These are phyloP conservation scores for Poa annua DNA, from an alignment of 176 grass and related monocot species.

Conservation along the genomic window DNA sequence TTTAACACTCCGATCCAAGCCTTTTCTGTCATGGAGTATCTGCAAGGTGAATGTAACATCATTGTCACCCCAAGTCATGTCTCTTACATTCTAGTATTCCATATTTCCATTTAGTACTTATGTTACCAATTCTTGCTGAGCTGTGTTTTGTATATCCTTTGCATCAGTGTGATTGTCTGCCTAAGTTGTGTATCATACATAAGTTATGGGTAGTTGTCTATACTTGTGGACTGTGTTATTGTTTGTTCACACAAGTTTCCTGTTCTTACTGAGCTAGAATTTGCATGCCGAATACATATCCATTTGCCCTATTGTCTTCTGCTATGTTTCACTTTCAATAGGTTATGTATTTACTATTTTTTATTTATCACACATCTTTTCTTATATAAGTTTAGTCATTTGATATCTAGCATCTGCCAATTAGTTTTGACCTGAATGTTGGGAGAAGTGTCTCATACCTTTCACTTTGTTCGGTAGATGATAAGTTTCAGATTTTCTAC, in stretches of 20 bases:
- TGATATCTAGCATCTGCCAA: background rate
- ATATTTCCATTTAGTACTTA: background rate
- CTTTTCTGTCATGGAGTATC: slow-evolving; percentile 52
- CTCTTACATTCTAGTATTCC: background rate
- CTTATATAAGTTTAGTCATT: background rate
- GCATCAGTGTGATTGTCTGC: background rate
- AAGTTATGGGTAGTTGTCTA: background rate
- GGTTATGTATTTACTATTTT: background rate
- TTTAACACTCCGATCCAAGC: slow-evolving; percentile 60
- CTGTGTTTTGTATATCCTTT: background rate
- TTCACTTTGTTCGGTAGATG: background rate
- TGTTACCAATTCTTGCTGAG: background rate
- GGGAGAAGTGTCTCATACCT: background rate
- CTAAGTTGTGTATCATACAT: background rate
- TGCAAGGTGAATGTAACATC: slow-evolving; percentile 63
- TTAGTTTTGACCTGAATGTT: background rate
- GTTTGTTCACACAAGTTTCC: background rate
- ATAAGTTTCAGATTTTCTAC: background rate
- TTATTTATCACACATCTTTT: slow-evolving; percentile 8
- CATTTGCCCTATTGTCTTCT: background rate
- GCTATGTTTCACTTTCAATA: background rate
- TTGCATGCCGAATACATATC: background rate
- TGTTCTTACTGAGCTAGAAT: slow-evolving; percentile 8
- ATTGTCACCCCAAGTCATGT: background rate
- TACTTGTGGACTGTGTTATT: background rate